A percentile compares a stretch with the other conserved stretches of the same genome.
Evolutionary conservation across 208 protist genomes (phyloP).

Genomic region (Leishmania martiniquensis): DNA sequence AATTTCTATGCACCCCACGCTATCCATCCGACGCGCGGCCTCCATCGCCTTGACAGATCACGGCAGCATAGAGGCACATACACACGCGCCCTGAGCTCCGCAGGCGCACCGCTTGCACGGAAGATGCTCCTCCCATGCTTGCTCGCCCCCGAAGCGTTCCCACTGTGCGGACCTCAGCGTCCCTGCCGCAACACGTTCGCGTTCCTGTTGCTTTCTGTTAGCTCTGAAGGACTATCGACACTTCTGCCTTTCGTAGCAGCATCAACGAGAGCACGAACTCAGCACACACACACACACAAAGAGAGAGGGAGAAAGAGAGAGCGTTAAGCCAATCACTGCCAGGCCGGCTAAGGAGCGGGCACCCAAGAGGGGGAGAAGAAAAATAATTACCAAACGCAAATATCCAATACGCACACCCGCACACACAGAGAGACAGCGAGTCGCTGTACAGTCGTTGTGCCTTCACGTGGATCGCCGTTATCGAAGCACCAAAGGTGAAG

Average conservation of each 20-base stretch:
- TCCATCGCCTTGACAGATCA: not conserved
- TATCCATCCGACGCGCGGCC: not conserved
- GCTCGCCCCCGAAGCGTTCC: not conserved
- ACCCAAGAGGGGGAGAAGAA: not conserved
- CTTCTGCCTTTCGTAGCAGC: not conserved
- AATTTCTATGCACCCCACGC: not conserved
- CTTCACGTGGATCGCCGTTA: not conserved
- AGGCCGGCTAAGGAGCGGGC: not conserved
- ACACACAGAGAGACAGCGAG: constrained; percentile 1
- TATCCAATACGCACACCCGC: not conserved
- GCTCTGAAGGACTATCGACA: not conserved
- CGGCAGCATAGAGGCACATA: not conserved
- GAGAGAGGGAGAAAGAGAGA: not conserved
- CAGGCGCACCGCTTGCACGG: not conserved
- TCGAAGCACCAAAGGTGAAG: not conserved
- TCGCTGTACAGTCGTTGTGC: not conserved
- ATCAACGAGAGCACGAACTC: not conserved
- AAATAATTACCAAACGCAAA: constrained; percentile 6
- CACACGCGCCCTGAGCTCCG: not conserved
- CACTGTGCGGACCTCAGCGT: not conserved
- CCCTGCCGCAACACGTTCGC: not conserved
- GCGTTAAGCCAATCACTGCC: not conserved
- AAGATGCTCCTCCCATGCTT: not conserved
- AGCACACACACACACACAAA: not conserved
- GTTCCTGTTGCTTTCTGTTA: not conserved